Conservation (phyloP, 2,329 filamentous ascomycete species). For the Thermothelomyces thermophilus region DNA sequence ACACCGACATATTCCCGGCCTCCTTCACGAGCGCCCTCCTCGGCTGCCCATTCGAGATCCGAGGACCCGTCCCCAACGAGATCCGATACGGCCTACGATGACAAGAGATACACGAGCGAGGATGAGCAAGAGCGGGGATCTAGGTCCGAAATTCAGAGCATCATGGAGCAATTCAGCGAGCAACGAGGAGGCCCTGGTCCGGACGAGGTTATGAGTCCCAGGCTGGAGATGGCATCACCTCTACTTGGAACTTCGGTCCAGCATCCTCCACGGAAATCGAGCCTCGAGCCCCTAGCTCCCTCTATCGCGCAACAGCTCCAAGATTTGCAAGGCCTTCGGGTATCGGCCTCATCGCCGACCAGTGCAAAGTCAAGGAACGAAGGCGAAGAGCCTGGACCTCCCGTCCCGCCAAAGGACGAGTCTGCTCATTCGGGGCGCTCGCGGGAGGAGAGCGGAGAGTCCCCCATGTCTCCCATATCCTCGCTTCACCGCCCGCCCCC, state of each 20-base stretch:
- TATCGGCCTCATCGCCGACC: constrained; percentile 36
- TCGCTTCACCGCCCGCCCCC: constrained; percentile 58
- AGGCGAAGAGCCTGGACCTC: constrained; percentile 45
- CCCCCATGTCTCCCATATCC: constrained; percentile 41
- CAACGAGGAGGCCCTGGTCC: constrained; percentile 62
- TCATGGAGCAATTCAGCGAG: constrained; percentile 93
- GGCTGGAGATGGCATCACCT: constrained; percentile 75
- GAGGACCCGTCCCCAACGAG: constrained; percentile 45
- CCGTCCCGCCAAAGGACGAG: constrained; percentile 55
- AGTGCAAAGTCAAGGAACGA: constrained; percentile 33
- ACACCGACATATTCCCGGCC: constrained; percentile 50
- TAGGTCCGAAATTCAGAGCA: constrained; percentile 84
- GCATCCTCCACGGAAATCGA: constrained; percentile 79
- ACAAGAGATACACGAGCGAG: constrained; percentile 51
- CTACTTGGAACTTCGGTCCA: constrained; percentile 59
- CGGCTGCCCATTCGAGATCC: constrained; percentile 43
- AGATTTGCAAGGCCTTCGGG: constrained; percentile 38
- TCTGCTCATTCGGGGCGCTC: constrained; percentile 35
- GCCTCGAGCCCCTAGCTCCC: constrained; percentile 64
- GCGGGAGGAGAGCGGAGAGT: constrained; percentile 34
- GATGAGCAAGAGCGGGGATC: constrained; percentile 63
- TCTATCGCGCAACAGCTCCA: constrained; percentile 43
- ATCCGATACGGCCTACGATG: constrained; percentile 51
- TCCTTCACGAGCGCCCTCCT: constrained; percentile 53
- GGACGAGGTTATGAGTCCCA: constrained; percentile 88